Evolutionary conservation across 2,329 filamentous ascomycete genomes (phyloP).

Genomic region (Aspergillus spinulosporus): DNA sequence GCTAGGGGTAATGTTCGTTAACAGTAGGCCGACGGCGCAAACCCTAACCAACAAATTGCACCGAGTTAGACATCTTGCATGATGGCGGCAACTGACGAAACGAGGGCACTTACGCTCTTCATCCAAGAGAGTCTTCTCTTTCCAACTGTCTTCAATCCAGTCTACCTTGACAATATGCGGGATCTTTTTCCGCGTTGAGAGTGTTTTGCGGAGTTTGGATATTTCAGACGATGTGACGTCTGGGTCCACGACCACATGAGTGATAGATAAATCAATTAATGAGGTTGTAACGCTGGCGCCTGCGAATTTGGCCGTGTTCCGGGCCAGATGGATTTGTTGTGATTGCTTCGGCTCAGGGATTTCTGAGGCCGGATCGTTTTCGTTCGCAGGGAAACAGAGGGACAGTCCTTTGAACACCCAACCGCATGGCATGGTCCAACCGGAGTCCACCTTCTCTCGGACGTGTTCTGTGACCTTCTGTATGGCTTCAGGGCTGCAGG

Average conservation of each 20-base stretch:
- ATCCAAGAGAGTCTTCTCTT: constrained; percentile 72
- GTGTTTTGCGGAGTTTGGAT: constrained; percentile 31
- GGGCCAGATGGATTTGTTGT: constrained; percentile 47
- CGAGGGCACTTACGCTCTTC: constrained; percentile 62
- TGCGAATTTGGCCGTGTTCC: constrained; percentile 66
- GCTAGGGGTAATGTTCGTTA: neutral
- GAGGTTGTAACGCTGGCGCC: constrained; percentile 60
- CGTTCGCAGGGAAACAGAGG: constrained; percentile 43
- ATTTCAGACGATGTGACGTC: constrained; percentile 49
- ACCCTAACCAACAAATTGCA: constrained; percentile 6
- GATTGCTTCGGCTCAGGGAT: neutral
- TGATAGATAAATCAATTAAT: constrained; percentile 57
- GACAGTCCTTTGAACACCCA: constrained; percentile 53
- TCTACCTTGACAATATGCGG: constrained; percentile 67
- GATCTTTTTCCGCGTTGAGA: constrained; percentile 47
- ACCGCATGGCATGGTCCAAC: constrained; percentile 38
- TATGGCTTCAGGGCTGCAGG: constrained; percentile 52
- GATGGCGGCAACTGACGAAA: neutral
- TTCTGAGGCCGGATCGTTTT: neutral
- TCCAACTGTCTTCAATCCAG: constrained; percentile 83
- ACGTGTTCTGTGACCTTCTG: constrained; percentile 59
- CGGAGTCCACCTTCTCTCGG: constrained; percentile 44
- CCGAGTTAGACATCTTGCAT: neutral
- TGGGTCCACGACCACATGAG: constrained; percentile 69
- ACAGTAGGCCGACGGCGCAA: constrained; percentile 6